Evolutionary conservation across 768 basidiomycete species (phyloP), one percentile per base, ranked within the genome.

Genomic region (Lentinula detonsa): DNA sequence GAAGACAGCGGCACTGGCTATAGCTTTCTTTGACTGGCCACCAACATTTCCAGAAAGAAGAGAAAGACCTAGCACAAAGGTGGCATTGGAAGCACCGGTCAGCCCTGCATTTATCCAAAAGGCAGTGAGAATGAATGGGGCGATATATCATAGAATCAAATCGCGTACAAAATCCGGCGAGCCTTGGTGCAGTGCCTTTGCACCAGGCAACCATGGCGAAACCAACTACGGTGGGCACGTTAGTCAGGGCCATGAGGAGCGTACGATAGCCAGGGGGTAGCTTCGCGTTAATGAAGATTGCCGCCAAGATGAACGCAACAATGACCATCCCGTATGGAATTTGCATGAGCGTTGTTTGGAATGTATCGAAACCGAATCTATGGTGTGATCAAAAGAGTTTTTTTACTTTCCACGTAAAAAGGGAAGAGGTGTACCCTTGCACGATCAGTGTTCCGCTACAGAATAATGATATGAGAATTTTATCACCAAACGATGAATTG

Each of bases 31-130:
- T 23, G 68, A 66, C 50, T 67, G 73, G 8, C 78, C 78, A 13
- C 71, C 76, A 0, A 72, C 71, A 63, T 79, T 79, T 7, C 71
- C 71, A 4, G 75, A 75, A 51, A 78, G 70, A 21, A 79, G 69
- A 16, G 69, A 70, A 16, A 72, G 61, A 1, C 68, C 70, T 28
- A 72, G 60, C 3, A 72, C 71, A 58, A 72, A 72, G 1, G 69
- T 67, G n/a, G 70, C 69, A 51, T 71, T 69, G 21, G 62, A 69
- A 4, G 70, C 65, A 1, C 71, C 71, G 5, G 70, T 70, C 16
- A 70, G 46, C 63, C 65, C 67, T 66, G 6, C 0, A 55, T n/a
- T 35, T 4, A 10, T 13, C 16, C 42, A 2, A n/a, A 48, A 8
- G 21, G 1, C 21, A 13, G 15, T 18, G 11, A 34, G 7, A 15